A percentile compares a stretch with the other conserved stretches of the same genome.
Conservation (phyloP, 78 protist species). For the Corallochytrium limacisporum region DNA sequence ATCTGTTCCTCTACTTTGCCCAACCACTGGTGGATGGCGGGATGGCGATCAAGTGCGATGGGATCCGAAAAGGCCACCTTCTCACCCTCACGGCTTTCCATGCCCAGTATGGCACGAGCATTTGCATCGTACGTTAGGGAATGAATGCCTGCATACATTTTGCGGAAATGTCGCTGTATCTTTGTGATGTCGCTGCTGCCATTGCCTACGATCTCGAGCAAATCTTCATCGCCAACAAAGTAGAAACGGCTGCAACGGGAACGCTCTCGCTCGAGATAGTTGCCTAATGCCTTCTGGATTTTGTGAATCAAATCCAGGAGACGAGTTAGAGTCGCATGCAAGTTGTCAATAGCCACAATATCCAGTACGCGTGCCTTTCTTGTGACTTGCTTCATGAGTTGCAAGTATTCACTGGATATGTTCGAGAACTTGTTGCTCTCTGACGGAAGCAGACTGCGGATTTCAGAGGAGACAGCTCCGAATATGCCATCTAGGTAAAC, state of each 20-base stretch:
- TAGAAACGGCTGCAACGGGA: constrained; percentile 91
- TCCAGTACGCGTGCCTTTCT: constrained; percentile 33
- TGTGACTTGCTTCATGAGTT: constrained; percentile 60
- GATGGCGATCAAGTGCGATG: not conserved
- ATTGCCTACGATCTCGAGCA: constrained; percentile 95
- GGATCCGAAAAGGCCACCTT: constrained; percentile 49
- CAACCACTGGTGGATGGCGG: constrained; percentile 73
- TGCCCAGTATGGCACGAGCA: constrained; percentile 28
- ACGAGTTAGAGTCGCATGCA: constrained; percentile 55
- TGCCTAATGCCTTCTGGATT: constrained; percentile 89
- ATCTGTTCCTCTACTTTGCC: constrained; percentile 52
- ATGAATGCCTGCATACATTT: constrained; percentile 92
- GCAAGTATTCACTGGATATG: constrained; percentile 67
- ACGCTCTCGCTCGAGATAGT: constrained; percentile 89
- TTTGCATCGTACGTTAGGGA: constrained; percentile 2
- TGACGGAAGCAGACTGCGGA: constrained; percentile 67
- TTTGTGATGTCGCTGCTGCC: constrained; percentile 35
- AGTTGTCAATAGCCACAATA: constrained; percentile 47
- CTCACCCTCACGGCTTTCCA: constrained; percentile 75
- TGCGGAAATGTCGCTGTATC: constrained; percentile 79
- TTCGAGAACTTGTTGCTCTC: constrained; percentile 60
- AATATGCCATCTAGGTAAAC: constrained; percentile 90
- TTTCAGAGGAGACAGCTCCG: constrained; percentile 77
- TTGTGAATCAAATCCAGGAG: constrained; percentile 55
- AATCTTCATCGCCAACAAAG: constrained; percentile 97